Conservation (phyloP, 2,329 filamentous ascomycete genomes). For the Geosmithia flava region DNA sequence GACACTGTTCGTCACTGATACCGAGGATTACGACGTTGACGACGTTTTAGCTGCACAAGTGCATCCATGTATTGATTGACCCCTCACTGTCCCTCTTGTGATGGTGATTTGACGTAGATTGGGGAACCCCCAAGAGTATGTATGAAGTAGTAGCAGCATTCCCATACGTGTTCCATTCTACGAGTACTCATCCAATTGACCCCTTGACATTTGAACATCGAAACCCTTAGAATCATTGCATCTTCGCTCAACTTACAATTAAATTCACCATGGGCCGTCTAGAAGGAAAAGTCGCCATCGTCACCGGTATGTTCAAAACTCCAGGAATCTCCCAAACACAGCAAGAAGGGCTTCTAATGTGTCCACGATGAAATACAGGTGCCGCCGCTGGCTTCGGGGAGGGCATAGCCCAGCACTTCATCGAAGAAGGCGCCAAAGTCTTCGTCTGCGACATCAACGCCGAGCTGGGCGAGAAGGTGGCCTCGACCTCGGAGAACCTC, state of each 20-base stretch:
- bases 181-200: neutral
- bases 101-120: too few species aligned
- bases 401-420: slow-evolving; percentile 68
- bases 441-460: slow-evolving; percentile 65
- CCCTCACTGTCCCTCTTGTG: too few species aligned
- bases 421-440: slow-evolving; percentile 62
- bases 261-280: slow-evolving; percentile 11
- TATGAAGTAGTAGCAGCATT: too few species aligned
- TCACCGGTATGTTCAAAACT: slow-evolving; percentile 69
- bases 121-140: too few species aligned
- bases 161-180: too few species aligned
- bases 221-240: neutral
- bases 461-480: slow-evolving; percentile 54
- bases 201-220: too few species aligned
- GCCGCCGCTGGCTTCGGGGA: slow-evolving; percentile 59
- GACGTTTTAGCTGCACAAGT: too few species aligned
- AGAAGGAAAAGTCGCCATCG: slow-evolving; percentile 38
- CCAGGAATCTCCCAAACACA: too few species aligned
- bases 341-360: neutral
- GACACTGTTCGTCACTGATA: too few species aligned
- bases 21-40: too few species aligned
- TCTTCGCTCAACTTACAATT: neutral
- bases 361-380: neutral
- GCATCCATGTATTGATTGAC: too few species aligned
- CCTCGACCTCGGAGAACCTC: neutral